phyloP scores from a whole-genome alignment of 768 basidiomycete species.

The Phaffia australis region DNA sequence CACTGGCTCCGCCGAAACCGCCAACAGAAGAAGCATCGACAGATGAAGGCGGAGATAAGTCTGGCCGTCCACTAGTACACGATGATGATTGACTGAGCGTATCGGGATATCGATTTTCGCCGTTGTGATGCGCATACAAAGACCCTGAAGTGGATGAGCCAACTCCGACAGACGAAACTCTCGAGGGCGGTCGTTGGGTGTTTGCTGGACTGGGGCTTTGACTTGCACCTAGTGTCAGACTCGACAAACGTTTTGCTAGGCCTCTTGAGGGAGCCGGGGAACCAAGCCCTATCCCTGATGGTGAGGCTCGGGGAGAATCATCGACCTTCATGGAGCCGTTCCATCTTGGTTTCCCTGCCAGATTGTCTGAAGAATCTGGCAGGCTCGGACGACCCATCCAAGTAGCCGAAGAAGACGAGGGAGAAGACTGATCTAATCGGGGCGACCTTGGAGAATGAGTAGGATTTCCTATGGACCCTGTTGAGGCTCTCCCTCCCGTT shows the following conservation, averaged over 20 bases:
- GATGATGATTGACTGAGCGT: not conserved
- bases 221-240: no score
- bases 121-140: no score
- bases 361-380: no score
- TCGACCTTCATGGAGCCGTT: no score
- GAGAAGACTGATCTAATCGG: not conserved
- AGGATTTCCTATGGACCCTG: not conserved
- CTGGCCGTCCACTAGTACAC: not conserved
- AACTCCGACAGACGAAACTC: not conserved
- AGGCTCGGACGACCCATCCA: no score
- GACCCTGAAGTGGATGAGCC: slow-evolving; percentile 11
- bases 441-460: not conserved
- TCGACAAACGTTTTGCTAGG: no score
- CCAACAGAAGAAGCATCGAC: not conserved
- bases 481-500: not conserved
- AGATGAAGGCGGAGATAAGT: not conserved
- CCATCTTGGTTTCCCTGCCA: no score
- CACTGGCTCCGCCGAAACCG: not conserved
- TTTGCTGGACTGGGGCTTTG: slow-evolving; percentile 5
- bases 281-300: no score
- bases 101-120: no score
- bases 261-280: no score
- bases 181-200: slow-evolving; percentile 11
- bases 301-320: no score
- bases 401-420: not conserved